Base-by-base conservation (phyloP, 495 filamentous ascomycete species). In the Thermochaetoides thermophila region DNA sequence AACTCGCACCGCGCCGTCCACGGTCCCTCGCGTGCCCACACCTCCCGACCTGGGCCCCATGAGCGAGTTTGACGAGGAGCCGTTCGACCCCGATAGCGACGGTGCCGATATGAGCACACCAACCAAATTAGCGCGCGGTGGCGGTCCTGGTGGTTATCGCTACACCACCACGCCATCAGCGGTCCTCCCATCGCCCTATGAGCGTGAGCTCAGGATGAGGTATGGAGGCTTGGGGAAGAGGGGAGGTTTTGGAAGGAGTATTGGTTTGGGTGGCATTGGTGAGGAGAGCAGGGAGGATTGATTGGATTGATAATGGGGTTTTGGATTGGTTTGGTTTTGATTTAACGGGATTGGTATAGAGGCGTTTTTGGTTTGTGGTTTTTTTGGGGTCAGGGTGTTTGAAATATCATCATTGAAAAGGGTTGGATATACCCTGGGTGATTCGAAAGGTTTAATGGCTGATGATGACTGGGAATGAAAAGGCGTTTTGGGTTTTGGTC, bases 81-180 rank as follows among this genome's bases (percentile, higher is more conserved):
- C 39, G 2, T 34, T 42, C 5, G 21, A 31, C 0, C 47, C 42
- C 0, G 46, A 40, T 3, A 2, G 23, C 4, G 38, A 40, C 5
- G 46, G 50, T 19, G 46, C 44, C n/a, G 50, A 50, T 12, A 51
- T 51, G 52, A 48, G 45, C 41, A 56, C 52, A 7, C 52, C 52
- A 15, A 56, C 47, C 12, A 32, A 37, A 26, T 40, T 47, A 38
- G 39, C 41, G 23, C 42, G 43, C 24, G n/a, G n/a, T n/a, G n/a
- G n/a, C n/a, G n/a, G n/a, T n/a, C n/a, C n/a, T n/a, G n/a, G n/a
- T n/a, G n/a, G n/a, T n/a, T n/a, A n/a, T n/a, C 30, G 38, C 1
- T 31, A 40, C 16, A 52, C 53, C 0, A 48, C 45, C 1, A 56
- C 53, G 1, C 53, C 53, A 2, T 48, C 44, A 3, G 50, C 53